Conservation (phyloP, 192 early-diverging fungal species). For the Oehlia diaphana region DNA sequence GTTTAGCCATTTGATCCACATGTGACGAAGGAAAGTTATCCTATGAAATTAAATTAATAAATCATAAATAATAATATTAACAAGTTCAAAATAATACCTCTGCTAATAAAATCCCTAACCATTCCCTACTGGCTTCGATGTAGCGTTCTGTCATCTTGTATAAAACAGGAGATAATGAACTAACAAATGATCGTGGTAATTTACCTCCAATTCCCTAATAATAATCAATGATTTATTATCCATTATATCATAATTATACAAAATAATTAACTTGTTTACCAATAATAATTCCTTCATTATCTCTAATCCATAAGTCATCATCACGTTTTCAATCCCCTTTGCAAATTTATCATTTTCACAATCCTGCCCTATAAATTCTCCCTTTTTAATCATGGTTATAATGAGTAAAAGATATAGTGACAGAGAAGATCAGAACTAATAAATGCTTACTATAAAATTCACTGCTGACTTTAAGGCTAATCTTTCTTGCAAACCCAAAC, state of each 20-base stretch:
- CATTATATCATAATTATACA: not conserved
- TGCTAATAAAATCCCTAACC: constrained; percentile 37
- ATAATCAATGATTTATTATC: not conserved
- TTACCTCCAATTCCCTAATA: constrained; percentile 46
- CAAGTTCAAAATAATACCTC: constrained; percentile 30
- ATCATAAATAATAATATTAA: not conserved
- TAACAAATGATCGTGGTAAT: constrained; percentile 44
- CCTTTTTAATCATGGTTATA: constrained; percentile 25
- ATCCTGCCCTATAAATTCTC: constrained; percentile 41
- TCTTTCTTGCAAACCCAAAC: constrained; percentile 51
- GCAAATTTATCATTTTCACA: constrained; percentile 30
- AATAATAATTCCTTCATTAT: constrained; percentile 41
- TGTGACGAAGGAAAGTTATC: constrained; percentile 47
- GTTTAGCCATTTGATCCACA: constrained; percentile 37
- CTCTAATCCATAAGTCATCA: constrained; percentile 37
- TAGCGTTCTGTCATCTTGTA: constrained; percentile 43
- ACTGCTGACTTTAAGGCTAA: constrained; percentile 53
- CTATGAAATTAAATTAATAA: constrained; percentile 18
- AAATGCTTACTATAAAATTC: constrained; percentile 46
- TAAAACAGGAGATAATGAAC: constrained; percentile 39
- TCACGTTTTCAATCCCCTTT: constrained; percentile 33
- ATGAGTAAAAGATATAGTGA: not conserved
- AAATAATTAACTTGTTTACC: constrained; percentile 30
- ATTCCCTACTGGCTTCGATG: constrained; percentile 38
- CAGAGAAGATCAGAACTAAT: not conserved